Evolutionary conservation across 345 rosid species (phyloP).

Genomic region (Eutrema yunnanense): DNA sequence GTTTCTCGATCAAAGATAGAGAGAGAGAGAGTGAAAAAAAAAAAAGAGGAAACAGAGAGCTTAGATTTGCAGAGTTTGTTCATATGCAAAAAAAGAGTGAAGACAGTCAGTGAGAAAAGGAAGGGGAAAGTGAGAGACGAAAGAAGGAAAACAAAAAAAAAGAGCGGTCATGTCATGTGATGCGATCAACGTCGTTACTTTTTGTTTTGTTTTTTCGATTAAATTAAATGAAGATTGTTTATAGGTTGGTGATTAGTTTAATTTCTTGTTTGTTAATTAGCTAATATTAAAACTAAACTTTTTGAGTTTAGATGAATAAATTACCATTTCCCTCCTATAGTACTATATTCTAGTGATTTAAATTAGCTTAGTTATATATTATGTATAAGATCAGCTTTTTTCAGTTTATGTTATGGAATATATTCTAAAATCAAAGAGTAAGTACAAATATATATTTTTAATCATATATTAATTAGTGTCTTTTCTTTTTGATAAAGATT

Average conservation of each 20-base stretch:
- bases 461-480: neutral
- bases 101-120: constrained; percentile 13
- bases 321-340: neutral
- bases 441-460: neutral
- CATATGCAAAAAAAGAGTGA: constrained; percentile 11
- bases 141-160: neutral
- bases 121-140: constrained; percentile 2
- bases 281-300: neutral
- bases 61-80: constrained; percentile 27
- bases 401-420: constrained; percentile 20
- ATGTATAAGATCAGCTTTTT: constrained; percentile 13
- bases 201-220: neutral
- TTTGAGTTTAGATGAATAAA: neutral
- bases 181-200: constrained; percentile 17
- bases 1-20: neutral
- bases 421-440: constrained; percentile 16
- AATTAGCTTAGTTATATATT: neutral
- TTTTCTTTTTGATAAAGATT: neutral
- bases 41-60: constrained; percentile 4
- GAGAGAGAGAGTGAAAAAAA: too few relatives aligned
- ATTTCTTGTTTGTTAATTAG: neutral
- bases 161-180: constrained; percentile 25
- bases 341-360: constrained; percentile 4
- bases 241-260: constrained; percentile 29
- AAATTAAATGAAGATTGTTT: neutral